phyloP scores from a whole-genome alignment of 768 basidiomycete genomes.

The Pholiota conissans region DNA sequence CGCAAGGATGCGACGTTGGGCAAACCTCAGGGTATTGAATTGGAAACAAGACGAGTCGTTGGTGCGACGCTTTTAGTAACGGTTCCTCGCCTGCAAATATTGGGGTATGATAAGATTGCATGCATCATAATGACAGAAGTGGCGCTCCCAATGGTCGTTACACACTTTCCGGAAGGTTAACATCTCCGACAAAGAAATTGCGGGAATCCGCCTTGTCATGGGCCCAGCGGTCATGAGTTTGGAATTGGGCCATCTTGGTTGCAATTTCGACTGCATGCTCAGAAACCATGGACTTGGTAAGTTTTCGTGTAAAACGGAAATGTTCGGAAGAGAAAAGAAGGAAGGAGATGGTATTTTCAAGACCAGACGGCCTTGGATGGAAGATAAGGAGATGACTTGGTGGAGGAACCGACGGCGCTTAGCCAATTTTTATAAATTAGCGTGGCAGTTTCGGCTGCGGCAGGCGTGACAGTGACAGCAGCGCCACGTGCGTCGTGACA shows the following conservation, averaged over 20 bases:
- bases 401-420: background rate
- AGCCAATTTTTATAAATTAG: background rate
- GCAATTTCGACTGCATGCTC: conserved; percentile 7
- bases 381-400: background rate
- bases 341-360: too few relatives aligned
- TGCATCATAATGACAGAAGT: background rate
- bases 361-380: too few relatives aligned
- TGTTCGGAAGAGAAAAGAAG: background rate
- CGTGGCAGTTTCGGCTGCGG: background rate
- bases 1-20: background rate
- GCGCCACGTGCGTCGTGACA: conserved; percentile 1
- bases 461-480: conserved; percentile 1
- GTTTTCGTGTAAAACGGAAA: background rate
- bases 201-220: conserved; percentile 19
- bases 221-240: conserved; percentile 4
- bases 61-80: conserved; percentile 74
- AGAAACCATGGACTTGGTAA: conserved; percentile 17
- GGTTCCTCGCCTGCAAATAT: conserved; percentile 68
- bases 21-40: conserved; percentile 91
- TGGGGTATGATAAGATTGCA: conserved; percentile 7
- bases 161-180: conserved; percentile 62
- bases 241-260: conserved; percentile 5
- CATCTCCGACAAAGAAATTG: conserved; percentile 64
- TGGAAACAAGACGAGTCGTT: conserved; percentile 91
- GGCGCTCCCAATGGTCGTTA: background rate